Conservation (phyloP, 345 rosid species). For the Murraya paniculata region DNA sequence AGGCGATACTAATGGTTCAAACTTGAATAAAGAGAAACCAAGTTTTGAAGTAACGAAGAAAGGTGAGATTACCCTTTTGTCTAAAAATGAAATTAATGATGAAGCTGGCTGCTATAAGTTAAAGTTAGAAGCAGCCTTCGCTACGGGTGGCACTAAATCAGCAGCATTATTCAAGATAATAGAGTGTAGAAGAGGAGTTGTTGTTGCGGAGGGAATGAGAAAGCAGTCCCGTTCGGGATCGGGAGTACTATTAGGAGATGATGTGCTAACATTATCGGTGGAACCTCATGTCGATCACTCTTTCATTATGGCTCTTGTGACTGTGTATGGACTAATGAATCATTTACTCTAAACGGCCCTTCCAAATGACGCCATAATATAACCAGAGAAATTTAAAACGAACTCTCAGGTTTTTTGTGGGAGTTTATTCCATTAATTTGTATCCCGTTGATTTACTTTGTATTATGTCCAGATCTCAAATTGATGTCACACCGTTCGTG, state of each 20-base stretch:
- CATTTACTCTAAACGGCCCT: conserved; percentile 16
- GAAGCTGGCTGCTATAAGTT: conserved; percentile 9
- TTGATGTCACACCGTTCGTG: no score
- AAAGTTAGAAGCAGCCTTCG: conserved; percentile 1
- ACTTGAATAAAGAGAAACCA: conserved; percentile 13
- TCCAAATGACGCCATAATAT: neutral
- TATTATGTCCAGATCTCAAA: neutral
- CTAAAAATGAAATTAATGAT: neutral
- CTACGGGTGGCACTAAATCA: neutral
- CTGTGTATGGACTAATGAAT: conserved; percentile 37
- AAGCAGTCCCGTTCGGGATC: conserved; percentile 33
- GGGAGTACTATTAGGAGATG: conserved; percentile 30
- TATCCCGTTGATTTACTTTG: neutral
- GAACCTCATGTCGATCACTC: conserved; percentile 32
- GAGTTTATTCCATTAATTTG: neutral
- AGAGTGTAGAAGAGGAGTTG: conserved; percentile 15
- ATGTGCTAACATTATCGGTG: conserved; percentile 37
- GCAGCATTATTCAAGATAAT: conserved; percentile 30
- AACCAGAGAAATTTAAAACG: no score
- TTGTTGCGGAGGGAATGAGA: conserved; percentile 38
- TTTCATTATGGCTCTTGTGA: conserved; percentile 30
- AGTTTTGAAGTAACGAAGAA: conserved; percentile 32
- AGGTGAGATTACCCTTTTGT: conserved; percentile 20
- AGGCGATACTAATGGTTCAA: neutral
- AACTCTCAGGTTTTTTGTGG: no score